Evolutionary conservation across 805 yeast species (phyloP), one percentile per base, ranked within the genome.

Genomic region (Cyberlindnera subsufficiens): DNA sequence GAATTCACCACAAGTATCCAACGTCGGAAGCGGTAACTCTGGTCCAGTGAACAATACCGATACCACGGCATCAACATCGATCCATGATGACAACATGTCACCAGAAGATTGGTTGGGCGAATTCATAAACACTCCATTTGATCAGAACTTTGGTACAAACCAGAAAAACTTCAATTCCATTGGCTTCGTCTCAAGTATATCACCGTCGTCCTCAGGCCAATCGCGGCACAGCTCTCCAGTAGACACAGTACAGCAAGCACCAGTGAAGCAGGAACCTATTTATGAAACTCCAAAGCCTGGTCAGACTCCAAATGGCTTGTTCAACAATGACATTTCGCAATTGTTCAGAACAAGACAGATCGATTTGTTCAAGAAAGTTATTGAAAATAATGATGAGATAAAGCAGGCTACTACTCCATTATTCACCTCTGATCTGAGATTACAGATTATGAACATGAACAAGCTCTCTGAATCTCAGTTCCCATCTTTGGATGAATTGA

Each of bases 401-500:
- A 42, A 51, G 27, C 22, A 36, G n/a, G 38, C 42, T 22, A 22
- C 33, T 19, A 55, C 64, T 5, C 64, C 63, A 15, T 63, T 69
- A 30, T 75, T 79, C 44, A 69, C 75, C 1, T 74, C 73, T 38
- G 74, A 71, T 33, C 66, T 82, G 32, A 67, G 90, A 42, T 47
- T 60, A 14, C 66, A 71, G 35, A 83, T 86, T 34, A 67, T 85
- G 56, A 56, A 53, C 25, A 64, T 68, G 27, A 78, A 82, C 57
- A 72, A 75, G 48, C 62, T 85, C 44, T 61, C 70, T 20, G 73
- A 75, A 17, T 64, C 72, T 14, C 81, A 84, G 52, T 82, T 89
- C 51, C 96, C 96, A 0, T 75, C 80, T 9, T 66, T 82, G 38
- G 80, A 77, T 18, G 96, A 89, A 52, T 66, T 90, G 53, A 89